Base-by-base conservation (phyloP, 257 asterid genomes). In the Solanum chmielewskii region DNA sequence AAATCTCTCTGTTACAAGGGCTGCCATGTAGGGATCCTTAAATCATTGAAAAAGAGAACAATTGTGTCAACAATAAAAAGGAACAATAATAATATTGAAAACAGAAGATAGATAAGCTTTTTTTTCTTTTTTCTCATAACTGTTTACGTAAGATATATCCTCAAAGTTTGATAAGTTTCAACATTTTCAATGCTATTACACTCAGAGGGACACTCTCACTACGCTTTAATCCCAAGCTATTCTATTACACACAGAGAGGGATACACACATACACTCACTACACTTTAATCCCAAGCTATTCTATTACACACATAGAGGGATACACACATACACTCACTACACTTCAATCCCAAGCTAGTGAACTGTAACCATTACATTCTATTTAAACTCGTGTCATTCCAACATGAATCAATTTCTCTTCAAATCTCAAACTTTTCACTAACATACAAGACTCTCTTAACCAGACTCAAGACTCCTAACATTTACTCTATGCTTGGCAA, bases 1-100 rank as follows among this genome's bases (percentile, higher is more conserved):
- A 92, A 97, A 97, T 18, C 99, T 94, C 90, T 97, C 99, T 80
- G 91, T 93, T 75, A 93, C 96, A 89, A 97, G 92, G 12, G 89
- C 89, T 70, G 98, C 99, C 99, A 97, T 97, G 88, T 95, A 89
- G 6, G 99, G 98, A 90, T 97, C 99, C 99, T 97, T 83, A 83
- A 76, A 60, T 56, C 83, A 74, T 3, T 73, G 35, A 14, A 80
- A 33, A 68, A 33, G 10, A 75, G 25, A 86, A 74, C 70, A 45
- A 27, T 13, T 69, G 47, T 16, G 64, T 27, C 78, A 85, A 42
- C 18, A 76, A 15, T 27, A 23, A 49, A 86, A 45, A 52, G 83
- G 74, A n/a, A 73, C 35, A 52, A 49, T 27, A 75, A 11, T n/a
- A 56, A 56, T 11, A 56, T 56, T 56, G 71, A 85, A 7, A 77